Base-by-base conservation (phyloP, 176 grass and related monocot species). In the Aechmea fasciata region DNA sequence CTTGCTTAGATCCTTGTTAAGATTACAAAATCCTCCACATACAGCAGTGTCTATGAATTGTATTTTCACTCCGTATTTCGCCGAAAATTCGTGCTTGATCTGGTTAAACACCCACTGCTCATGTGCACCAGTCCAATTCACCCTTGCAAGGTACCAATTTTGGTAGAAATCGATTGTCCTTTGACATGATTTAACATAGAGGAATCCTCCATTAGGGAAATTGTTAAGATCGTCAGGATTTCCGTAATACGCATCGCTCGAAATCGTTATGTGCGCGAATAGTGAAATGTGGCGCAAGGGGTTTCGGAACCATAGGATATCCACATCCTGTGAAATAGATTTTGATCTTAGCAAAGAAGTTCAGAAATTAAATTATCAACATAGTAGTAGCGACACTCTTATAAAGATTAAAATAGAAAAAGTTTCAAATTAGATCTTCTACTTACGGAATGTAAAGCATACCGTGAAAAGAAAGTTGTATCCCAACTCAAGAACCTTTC, bases 391-490 rank as follows among this genome's bases (percentile, higher is more conserved):
- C 3, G 4, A 26, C 41, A 12, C 5, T 3, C 3, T 24, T 14
- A 29, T 22, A 65, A 12, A 65, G 41, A 3, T 33, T 13, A 26
- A 26, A 11, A 11, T 22, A 26, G 41, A 11, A 68, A 14, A 49
- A 41, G 3, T 1, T 41, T 41, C 10, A 49, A 1, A 18, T n/a
- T 26, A 23, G 7, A 15, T 3, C 9, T 68, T 50, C 7, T 6
- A 19, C 25, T 4, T 9, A 47, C 1, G 20, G 19, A 10, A 8
- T 49, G 0, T 11, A 33, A 61, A 49, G 14, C 13, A 15, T 76
- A 88, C 91, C 71, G 84, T 85, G 73, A 83, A 90, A 23, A 96
- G 50, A 47, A 85, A 88, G 71, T 63, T 91, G 82, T 96, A 96
- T 13, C 91, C 87, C 0, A 91, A 77, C 71, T 88, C 70, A 0